Base-by-base conservation (phyloP, 2,329 filamentous ascomycete species). In the Chrysoporthe puriensis region DNA sequence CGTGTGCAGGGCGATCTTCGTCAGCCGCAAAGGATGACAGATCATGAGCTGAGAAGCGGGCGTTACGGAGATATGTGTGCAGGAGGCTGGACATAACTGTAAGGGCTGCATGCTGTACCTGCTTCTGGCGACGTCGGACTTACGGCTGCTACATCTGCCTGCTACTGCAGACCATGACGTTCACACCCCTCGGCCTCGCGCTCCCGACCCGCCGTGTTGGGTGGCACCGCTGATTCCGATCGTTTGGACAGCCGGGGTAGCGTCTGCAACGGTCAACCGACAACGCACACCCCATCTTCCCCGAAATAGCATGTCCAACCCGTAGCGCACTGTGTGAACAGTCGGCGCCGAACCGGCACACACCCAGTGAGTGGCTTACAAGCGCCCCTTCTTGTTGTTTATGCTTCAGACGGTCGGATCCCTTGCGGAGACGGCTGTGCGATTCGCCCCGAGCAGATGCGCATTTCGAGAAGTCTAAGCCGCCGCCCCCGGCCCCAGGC, bases 271-370 rank as follows among this genome's bases (percentile, higher is more conserved):
- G 46, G 46, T 48, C 13, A 21, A 54, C 32, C 11, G 11, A 34
- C 26, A 54, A 16, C 4, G 13, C 5, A 40, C 5, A 40, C 21
- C 7, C 4, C 13, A 54, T 54, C 50, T 54, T 54, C 11, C 2
- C 50, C 50, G 5, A 34, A 54, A 54, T 4, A 54, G 50, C 21
- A 54, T 54, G 50, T 54, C 50, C 50, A 54, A 32, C 50, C 50
- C 32, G 50, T 34, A 54, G 50, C 14, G 18, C 21, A 40, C 2
- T 26, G 1, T 40, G 36, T 9, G 4, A 40, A 40, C 9, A 9
- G 1, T 9, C 36, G 36, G 36, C 6, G 36, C 36, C 36, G 36
- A 40, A 40, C 36, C 36, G 36, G 36, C 5, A 9, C 5, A 9
- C 5, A 40, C 36, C 36, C 26, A 26, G 26, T 26, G 26, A 40